phyloP scores from a whole-genome alignment of 1,139 yeast genomes.

The Debaryomycetaceae sp. region DNA sequence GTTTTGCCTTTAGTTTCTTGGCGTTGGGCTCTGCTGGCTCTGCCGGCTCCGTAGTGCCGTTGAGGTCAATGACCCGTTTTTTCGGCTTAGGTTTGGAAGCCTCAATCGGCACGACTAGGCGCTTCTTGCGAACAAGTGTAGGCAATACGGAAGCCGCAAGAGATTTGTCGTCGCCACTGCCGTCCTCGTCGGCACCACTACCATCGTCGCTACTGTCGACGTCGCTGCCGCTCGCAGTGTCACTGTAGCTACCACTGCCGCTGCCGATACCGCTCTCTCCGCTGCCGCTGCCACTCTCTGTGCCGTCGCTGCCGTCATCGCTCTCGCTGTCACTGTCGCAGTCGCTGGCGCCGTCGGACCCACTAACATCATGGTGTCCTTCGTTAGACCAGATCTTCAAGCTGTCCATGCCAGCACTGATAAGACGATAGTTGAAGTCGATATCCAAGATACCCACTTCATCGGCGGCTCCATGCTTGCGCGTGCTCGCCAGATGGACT shows the following conservation, averaged over 20 bases:
- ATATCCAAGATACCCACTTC: slow-evolving; percentile 74
- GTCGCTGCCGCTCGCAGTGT: too few relatives aligned
- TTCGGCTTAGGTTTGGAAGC: slow-evolving; percentile 13
- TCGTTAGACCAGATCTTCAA: slow-evolving; percentile 67
- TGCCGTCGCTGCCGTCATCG: slow-evolving; percentile 15
- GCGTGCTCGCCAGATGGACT: slow-evolving; percentile 54
- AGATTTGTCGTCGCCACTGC: slow-evolving; percentile 11
- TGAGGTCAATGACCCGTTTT: slow-evolving; percentile 17
- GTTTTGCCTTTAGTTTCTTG: slow-evolving; percentile 29
- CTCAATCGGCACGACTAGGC: slow-evolving; percentile 7
- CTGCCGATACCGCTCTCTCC: slow-evolving; percentile 13
- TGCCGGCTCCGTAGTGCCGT: slow-evolving; percentile 13
- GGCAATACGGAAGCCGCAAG: slow-evolving; percentile 13
- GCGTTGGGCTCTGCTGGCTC: slow-evolving; percentile 15
- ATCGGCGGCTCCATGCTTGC: slow-evolving; percentile 38
- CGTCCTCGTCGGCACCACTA: slow-evolving; percentile 11
- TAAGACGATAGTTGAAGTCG: slow-evolving; percentile 72
- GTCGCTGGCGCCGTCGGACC: slow-evolving; percentile 12
- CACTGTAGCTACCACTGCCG: slow-evolving; percentile 12
- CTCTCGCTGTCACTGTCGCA: slow-evolving; percentile 20
- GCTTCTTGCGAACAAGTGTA: slow-evolving; percentile 13
- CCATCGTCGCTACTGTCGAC: slow-evolving; percentile 5
- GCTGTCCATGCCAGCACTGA: slow-evolving; percentile 79
- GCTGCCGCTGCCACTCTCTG: slow-evolving; percentile 11
- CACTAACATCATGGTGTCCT: slow-evolving; percentile 12